Evolutionary conservation across 345 rosid genomes (phyloP).

Genomic region (Citrus cavaleriei): DNA sequence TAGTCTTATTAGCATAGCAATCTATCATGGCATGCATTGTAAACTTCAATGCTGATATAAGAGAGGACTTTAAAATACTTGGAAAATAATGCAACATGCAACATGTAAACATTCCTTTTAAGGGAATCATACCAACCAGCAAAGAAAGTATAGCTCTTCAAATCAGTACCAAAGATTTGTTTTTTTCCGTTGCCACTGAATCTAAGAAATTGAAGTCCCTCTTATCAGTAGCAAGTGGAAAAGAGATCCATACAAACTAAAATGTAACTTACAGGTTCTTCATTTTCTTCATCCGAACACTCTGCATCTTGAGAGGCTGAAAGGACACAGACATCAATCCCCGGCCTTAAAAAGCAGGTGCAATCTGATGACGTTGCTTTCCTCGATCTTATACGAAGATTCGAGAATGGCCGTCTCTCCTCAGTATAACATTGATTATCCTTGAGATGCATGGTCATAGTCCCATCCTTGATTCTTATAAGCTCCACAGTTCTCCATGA

Average conservation of each 20-base stretch:
- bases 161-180: not conserved
- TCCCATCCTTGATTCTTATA: slow-evolving; percentile 50
- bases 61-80: not conserved
- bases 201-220: not conserved
- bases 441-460: slow-evolving; percentile 34
- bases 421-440: slow-evolving; percentile 29
- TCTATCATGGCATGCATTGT: not conserved
- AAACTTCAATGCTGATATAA: not conserved
- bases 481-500: slow-evolving; percentile 64
- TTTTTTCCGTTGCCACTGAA: not conserved
- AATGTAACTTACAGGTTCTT: slow-evolving; percentile 35
- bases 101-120: not conserved
- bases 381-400: slow-evolving; percentile 71
- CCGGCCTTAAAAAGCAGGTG: slow-evolving; percentile 67
- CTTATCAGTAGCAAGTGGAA: not conserved
- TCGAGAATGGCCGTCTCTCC: slow-evolving; percentile 43
- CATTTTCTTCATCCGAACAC: slow-evolving; percentile 28
- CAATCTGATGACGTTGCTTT: slow-evolving; percentile 59
- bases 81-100: not conserved
- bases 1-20: not conserved
- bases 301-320: slow-evolving; percentile 18
- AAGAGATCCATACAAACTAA: not conserved
- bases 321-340: slow-evolving; percentile 71
- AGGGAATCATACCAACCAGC: not conserved
- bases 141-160: not conserved